phyloP scores from a whole-genome alignment of 208 protist genomes.

The Crithidia bombi region DNA sequence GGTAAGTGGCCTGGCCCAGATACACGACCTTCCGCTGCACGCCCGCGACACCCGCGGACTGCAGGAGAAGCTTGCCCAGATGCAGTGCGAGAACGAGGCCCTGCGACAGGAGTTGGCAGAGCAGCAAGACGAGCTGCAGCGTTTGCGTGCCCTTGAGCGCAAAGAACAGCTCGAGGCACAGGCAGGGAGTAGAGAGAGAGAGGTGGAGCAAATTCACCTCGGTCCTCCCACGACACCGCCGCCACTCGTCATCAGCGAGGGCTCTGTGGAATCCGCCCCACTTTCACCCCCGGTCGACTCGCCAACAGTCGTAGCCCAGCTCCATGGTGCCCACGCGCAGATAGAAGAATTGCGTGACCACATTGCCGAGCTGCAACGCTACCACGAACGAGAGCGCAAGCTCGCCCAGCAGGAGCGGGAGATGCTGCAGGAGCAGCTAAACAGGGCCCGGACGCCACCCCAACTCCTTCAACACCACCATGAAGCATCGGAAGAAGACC shows the following conservation, averaged over 20 bases:
- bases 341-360: constrained; percentile 6
- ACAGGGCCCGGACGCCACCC: not conserved
- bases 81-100: constrained; percentile 2
- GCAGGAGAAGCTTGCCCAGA: not conserved
- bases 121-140: constrained; percentile 11
- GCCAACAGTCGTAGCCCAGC: not conserved
- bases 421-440: constrained; percentile 15
- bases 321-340: not conserved
- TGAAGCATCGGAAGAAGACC: not conserved
- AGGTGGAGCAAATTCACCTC: not conserved
- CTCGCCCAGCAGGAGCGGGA: constrained; percentile 14
- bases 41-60: not conserved
- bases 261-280: not conserved
- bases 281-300: not conserved
- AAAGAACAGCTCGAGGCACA: not conserved
- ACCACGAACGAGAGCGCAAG: not conserved
- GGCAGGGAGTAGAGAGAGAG: not conserved
- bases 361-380: constrained; percentile 8
- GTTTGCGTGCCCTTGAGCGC: not conserved
- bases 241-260: not conserved
- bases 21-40: constrained; percentile 27
- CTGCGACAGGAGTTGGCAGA: constrained; percentile 4
- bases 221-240: not conserved
- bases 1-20: not conserved
- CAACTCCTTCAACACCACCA: not conserved